Percentiles rank a stretch among this genome's conserved stretches.
Evolutionary conservation across 768 basidiomycete species (phyloP).

Genomic region (Rhizopogon roseolus): DNA sequence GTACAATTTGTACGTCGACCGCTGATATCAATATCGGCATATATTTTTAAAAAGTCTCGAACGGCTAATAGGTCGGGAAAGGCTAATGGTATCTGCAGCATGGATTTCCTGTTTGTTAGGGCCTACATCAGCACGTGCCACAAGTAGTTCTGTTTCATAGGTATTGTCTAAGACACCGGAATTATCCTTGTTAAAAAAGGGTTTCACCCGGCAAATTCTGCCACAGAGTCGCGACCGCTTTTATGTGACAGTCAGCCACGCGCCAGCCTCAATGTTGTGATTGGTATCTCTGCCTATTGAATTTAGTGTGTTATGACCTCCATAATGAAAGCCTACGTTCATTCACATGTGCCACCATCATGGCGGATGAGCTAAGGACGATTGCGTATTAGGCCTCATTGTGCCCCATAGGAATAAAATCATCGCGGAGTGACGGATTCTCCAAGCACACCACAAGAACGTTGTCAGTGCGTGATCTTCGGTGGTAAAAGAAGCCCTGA

Average conservation of each 20-base stretch:
- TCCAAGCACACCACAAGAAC: neutral
- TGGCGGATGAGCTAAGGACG: neutral
- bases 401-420: neutral
- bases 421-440: constrained; percentile 3
- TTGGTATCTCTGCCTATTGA: neutral
- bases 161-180: neutral
- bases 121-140: neutral
- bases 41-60: neutral
- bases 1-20: neutral
- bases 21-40: neutral
- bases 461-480: constrained; percentile 2
- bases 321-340: constrained; percentile 1
- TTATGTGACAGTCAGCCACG: neutral
- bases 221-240: neutral
- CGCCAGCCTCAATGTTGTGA: neutral
- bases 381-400: neutral
- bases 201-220: neutral
- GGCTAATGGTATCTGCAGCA: neutral
- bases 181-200: neutral
- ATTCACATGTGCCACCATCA: neutral
- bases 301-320: neutral
- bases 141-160: neutral
- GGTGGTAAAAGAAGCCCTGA: neutral
- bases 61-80: neutral
- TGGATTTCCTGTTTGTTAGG: neutral